phyloP scores from a whole-genome alignment of 108 stramenopile species.

The Fragilaria crotonensis region DNA sequence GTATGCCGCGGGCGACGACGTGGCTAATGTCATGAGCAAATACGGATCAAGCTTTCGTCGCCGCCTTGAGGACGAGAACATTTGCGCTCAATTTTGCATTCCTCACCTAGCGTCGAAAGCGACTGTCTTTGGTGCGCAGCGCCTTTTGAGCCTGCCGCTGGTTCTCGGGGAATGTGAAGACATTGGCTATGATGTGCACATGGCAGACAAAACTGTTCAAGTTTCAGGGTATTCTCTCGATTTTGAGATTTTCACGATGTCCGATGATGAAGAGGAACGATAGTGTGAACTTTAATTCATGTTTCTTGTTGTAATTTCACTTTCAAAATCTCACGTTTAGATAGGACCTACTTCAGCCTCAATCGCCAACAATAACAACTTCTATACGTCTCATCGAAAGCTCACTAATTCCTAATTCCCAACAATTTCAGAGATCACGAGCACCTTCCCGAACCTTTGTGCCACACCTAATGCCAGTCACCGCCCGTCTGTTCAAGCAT shows the following conservation, averaged over 20 bases:
- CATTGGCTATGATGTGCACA: slow-evolving; percentile 28
- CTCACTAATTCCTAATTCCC: too few relatives aligned
- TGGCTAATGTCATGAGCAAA: slow-evolving; percentile 11
- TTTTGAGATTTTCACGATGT: slow-evolving; percentile 21
- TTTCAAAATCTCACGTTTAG: too few relatives aligned
- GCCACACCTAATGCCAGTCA: too few relatives aligned
- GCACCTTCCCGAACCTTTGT: too few relatives aligned
- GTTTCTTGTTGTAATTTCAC: too few relatives aligned
- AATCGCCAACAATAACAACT: too few relatives aligned
- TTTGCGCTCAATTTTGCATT: slow-evolving; percentile 47
- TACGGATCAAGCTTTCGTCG: slow-evolving; percentile 4
- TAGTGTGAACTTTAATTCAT: too few relatives aligned
- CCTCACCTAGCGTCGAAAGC: too few relatives aligned
- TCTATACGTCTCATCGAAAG: too few relatives aligned
- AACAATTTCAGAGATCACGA: too few relatives aligned
- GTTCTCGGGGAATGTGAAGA: slow-evolving; percentile 27
- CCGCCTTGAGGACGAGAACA: slow-evolving; percentile 10
- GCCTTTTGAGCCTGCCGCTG: slow-evolving; percentile 17
- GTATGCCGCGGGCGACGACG: slow-evolving; percentile 33
- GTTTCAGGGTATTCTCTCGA: slow-evolving; percentile 27
- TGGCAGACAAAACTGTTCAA: slow-evolving; percentile 43
- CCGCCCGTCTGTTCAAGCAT: slow-evolving; percentile 86
- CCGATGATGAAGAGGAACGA: slow-evolving; percentile 5
- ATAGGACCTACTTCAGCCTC: too few relatives aligned
- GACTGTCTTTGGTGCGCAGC: slow-evolving; percentile 20